Percentiles rank a stretch among this genome's conserved stretches.
Evolutionary conservation across 2,329 filamentous ascomycete species (phyloP).

Genomic region (Esteya vermicola): DNA sequence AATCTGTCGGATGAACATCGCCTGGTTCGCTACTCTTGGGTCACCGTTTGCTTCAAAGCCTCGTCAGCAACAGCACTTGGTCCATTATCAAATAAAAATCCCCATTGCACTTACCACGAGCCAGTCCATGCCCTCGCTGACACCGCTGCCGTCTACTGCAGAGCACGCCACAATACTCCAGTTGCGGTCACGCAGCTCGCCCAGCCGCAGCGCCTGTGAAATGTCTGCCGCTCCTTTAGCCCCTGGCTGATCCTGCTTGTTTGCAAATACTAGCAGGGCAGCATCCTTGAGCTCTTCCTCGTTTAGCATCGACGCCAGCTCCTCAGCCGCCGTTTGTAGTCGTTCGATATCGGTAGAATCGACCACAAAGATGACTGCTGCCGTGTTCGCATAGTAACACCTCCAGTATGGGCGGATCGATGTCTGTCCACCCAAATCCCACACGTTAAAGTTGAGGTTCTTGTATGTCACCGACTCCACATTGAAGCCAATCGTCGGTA

Average conservation of each 20-base stretch:
- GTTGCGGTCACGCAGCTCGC: constrained; percentile 87
- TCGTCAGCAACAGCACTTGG: background rate
- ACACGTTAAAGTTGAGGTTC: constrained; percentile 97
- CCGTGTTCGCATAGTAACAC: constrained; percentile 98
- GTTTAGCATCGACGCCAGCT: constrained; percentile 87
- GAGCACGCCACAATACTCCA: constrained; percentile 99
- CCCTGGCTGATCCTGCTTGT: constrained; percentile 97
- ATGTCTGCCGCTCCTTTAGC: constrained; percentile 96
- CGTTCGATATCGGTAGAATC: constrained; percentile 97
- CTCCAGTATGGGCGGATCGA: constrained; percentile 97
- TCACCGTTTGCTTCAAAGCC: constrained; percentile 23
- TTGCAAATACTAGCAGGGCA: constrained; percentile 85
- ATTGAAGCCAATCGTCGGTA: constrained; percentile 98
- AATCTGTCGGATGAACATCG: background rate
- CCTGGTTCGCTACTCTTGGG: constrained; percentile 20
- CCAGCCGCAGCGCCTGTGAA: constrained; percentile 78
- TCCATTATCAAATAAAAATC: background rate
- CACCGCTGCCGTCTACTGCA: constrained; percentile 86
- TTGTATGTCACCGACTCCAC: constrained; percentile 98
- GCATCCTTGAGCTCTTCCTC: constrained; percentile 95
- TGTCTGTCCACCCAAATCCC: constrained; percentile 97
- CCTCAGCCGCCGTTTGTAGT: constrained; percentile 80
- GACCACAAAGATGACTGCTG: constrained; percentile 96
- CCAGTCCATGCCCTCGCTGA: constrained; percentile 99
- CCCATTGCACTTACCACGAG: constrained; percentile 52